Conservation (phyloP, 495 filamentous ascomycete species). For the Ramalina peruviana region DNA sequence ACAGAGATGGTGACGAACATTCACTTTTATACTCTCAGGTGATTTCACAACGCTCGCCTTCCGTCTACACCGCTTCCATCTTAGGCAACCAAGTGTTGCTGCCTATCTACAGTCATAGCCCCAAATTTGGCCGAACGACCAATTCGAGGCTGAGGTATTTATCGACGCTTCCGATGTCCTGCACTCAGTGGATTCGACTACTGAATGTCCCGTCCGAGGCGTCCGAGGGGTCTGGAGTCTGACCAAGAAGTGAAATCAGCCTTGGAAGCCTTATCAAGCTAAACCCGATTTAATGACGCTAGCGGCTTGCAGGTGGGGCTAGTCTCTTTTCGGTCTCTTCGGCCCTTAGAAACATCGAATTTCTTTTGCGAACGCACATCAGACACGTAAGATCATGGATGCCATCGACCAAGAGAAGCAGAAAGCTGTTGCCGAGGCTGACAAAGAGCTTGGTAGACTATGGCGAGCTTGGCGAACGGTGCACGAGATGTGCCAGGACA, state of each 20-base stretch:
- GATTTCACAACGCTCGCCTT: background rate
- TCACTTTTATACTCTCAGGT: background rate
- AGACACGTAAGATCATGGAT: conserved; percentile 2
- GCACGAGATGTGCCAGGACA: conserved; percentile 74
- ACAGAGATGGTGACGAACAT: background rate
- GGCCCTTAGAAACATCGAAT: too few species aligned
- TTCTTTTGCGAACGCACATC: too few species aligned
- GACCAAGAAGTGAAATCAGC: background rate
- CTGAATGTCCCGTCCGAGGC: too few species aligned
- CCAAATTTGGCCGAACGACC: too few species aligned
- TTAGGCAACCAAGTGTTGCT: background rate
- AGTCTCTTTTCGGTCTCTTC: too few species aligned
- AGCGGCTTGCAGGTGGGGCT: too few species aligned
- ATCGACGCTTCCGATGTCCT: too few species aligned
- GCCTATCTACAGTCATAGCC: too few species aligned
- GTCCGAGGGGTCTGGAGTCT: too few species aligned
- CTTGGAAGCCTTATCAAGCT: background rate
- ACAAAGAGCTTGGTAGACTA: conserved; percentile 54
- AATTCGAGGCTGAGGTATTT: too few species aligned
- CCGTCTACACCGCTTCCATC: background rate
- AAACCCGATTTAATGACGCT: too few species aligned
- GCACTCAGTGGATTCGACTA: too few species aligned
- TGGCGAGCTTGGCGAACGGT: conserved; percentile 84
- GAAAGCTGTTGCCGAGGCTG: conserved; percentile 36
- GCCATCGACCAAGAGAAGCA: conserved; percentile 41